Evolutionary conservation across 2,329 filamentous ascomycete species (phyloP), one percentile per base, ranked within the genome.

Genomic region (Phyllosticta paracitricarpa): DNA sequence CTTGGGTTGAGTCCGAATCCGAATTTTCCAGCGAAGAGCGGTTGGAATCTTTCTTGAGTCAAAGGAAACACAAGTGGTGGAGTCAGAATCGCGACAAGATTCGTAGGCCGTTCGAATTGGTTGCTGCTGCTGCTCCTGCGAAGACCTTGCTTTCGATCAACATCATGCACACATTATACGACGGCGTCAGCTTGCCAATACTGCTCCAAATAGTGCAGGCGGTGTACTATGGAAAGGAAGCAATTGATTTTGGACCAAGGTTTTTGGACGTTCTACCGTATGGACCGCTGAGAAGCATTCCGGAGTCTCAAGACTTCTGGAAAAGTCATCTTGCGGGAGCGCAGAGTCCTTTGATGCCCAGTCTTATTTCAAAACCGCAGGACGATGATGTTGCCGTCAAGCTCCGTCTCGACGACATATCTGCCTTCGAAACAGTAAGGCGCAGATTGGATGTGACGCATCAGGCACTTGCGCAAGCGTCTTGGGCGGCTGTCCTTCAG

Each of bases 121-220:
- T 81, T 1, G 60, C 81, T 0, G 63, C 83, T 5, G 67, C 65
- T 26, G 68, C 69, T 9, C 64, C 70, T 4, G 61, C 64, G 1
- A 65, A 64, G 14, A 68, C 67, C 6, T 64, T 79, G 0, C 73
- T 96, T 33, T 73, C 79, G 2, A 68, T 96, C 2, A 82, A 88
- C 54, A 85, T 95, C 0, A 96, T 96, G 73, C 92, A 97, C 70
- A 91, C 83, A 0, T 72, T 96, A 0, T 97, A 97, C 67, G 92
- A 97, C 72, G 92, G 91, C 1, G 87, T 83, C 65, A 93, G 91
- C 63, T 81, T 96, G 51, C 79, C 82, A 1, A 71, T 90, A 25
- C 79, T 96, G 51, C 78, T 96, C 22, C 70, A 81, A 2, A 74
- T 79, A 22, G 77, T 95, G 2, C 73, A 76, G 28, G 67, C 75